These are phyloP conservation scores for Stachybotrys echinatus DNA, from an alignment of 2,329 filamentous ascomycete genomes.

Conservation along the genomic window DNA sequence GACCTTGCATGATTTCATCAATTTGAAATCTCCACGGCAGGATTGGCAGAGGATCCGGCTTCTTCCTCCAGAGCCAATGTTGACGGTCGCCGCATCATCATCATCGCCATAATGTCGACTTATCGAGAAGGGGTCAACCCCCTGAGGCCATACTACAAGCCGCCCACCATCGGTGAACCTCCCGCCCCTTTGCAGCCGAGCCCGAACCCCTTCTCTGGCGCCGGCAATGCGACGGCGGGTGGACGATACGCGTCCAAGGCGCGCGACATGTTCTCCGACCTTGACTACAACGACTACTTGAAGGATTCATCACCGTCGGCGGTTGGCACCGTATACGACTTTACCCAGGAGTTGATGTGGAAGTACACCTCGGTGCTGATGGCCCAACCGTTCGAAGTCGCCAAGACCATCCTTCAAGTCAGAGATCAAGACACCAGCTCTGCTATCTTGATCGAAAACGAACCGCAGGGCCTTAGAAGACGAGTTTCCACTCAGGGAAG, in stretches of 20 bases:
- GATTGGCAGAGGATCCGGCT: not conserved
- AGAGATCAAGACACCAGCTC: slow-evolving; percentile 49
- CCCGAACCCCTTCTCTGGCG: slow-evolving; percentile 40
- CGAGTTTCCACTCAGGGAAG: slow-evolving; percentile 24
- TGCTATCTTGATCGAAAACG: slow-evolving; percentile 15
- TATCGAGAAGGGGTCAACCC: slow-evolving; percentile 52
- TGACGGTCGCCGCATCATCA: slow-evolving; percentile 9
- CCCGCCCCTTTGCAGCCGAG: slow-evolving; percentile 30
- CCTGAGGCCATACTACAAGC: slow-evolving; percentile 65
- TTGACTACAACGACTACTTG: slow-evolving; percentile 88
- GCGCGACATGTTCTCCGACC: slow-evolving; percentile 79
- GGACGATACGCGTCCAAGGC: slow-evolving; percentile 48
- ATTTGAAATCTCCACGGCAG: not conserved
- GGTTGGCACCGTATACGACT: slow-evolving; percentile 67
- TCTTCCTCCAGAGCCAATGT: not conserved
- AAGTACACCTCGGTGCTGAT: slow-evolving; percentile 87
- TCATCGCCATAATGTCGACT: slow-evolving; percentile 34
- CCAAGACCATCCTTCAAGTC: slow-evolving; percentile 87
- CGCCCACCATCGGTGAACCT: slow-evolving; percentile 48
- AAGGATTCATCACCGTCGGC: slow-evolving; percentile 70
- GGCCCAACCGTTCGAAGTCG: slow-evolving; percentile 94
- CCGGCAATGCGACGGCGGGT: slow-evolving; percentile 34
- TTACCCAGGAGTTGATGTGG: slow-evolving; percentile 82
- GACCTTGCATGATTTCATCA: slow-evolving; percentile 25
- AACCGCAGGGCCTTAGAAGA: slow-evolving; percentile 14